A percentile compares a stretch with the other conserved stretches of the same genome.
Evolutionary conservation across 2,329 filamentous ascomycete species (phyloP).

Genomic region (Diaporthe vaccinii): DNA sequence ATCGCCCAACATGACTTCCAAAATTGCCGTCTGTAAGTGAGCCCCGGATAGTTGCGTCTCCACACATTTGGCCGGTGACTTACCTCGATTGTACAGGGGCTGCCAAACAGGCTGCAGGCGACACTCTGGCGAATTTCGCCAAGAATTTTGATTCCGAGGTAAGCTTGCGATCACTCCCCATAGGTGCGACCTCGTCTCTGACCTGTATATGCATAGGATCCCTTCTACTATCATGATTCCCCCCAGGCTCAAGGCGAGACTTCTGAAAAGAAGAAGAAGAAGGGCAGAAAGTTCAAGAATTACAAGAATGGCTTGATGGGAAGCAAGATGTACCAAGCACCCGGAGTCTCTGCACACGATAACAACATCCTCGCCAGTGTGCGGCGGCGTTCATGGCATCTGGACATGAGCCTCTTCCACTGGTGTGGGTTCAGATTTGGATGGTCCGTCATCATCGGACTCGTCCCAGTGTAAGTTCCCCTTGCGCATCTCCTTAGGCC

Average conservation of each 20-base stretch:
- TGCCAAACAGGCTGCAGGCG: slow-evolving; percentile 5
- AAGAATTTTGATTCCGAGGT: slow-evolving; percentile 47
- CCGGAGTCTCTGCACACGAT: slow-evolving; percentile 87
- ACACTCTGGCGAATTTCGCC: slow-evolving; percentile 18
- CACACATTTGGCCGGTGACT: neutral
- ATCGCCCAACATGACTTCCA: slow-evolving; percentile 13
- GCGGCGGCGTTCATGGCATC: slow-evolving; percentile 85
- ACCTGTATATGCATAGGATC: slow-evolving; percentile 75
- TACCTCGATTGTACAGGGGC: neutral
- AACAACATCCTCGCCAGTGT: slow-evolving; percentile 86
- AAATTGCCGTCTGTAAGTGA: neutral
- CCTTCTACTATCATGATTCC: slow-evolving; percentile 87
- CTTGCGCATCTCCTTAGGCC: neutral
- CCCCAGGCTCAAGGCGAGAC: slow-evolving; percentile 76
- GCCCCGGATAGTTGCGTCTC: no score
- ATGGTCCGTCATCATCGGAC: slow-evolving; percentile 87
- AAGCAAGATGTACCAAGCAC: slow-evolving; percentile 59
- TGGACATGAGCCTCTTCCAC: slow-evolving; percentile 88
- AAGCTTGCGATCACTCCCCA: neutral
- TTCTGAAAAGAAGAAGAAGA: slow-evolving; percentile 29
- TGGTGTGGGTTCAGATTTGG: slow-evolving; percentile 87
- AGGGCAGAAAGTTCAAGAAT: slow-evolving; percentile 76
- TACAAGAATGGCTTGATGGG: slow-evolving; percentile 79
- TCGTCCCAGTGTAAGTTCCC: slow-evolving; percentile 82
- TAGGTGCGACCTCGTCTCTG: neutral